phyloP scores from a whole-genome alignment of 176 grass and related monocot genomes.

The Phyllostachys edulis region DNA sequence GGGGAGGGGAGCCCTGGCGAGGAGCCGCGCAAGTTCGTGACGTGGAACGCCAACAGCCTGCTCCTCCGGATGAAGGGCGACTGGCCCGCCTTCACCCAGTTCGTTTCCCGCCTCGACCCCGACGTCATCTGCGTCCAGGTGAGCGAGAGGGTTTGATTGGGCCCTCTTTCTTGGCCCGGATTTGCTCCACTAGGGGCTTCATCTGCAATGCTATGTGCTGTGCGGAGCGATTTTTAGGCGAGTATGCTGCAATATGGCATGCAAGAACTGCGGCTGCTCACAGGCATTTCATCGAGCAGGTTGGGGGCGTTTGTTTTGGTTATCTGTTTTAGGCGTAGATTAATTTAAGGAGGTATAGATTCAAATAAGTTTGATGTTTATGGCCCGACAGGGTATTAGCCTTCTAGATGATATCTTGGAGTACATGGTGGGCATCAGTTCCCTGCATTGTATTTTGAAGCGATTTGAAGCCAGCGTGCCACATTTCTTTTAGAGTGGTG shows the following conservation, averaged over 20 bases:
- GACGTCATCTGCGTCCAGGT: constrained; percentile 93
- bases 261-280: background rate
- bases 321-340: background rate
- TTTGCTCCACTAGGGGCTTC: background rate
- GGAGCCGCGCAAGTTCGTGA: constrained; percentile 72
- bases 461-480: background rate
- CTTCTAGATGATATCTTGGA: background rate
- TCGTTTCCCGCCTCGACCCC: constrained; percentile 68
- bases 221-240: background rate
- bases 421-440: background rate
- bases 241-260: constrained; percentile 21
- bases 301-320: background rate
- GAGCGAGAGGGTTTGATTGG: background rate
- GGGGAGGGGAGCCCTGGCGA: background rate
- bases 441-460: background rate
- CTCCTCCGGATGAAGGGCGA: constrained; percentile 90
- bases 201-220: background rate
- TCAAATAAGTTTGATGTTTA: background rate
- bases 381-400: background rate
- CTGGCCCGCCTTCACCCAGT: constrained; percentile 72
- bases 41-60: constrained; percentile 95
- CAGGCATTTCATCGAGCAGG: constrained; percentile 22
- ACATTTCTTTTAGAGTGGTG: background rate
- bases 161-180: background rate
- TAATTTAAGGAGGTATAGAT: background rate